phyloP scores from a whole-genome alignment of 2,329 filamentous ascomycete species.

The Ploettnerulaceae sp. region DNA sequence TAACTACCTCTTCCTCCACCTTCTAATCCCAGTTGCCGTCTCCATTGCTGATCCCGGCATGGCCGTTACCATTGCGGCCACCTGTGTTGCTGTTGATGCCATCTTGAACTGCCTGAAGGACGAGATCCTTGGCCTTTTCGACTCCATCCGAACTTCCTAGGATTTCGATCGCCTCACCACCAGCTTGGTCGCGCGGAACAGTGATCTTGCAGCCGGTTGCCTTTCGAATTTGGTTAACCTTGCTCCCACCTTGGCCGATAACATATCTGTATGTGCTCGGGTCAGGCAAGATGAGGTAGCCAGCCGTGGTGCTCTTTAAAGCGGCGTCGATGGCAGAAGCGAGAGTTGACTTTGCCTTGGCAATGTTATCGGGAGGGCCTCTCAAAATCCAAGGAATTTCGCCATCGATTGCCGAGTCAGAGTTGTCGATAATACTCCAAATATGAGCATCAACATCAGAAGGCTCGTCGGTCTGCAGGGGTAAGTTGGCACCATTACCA shows the following conservation, averaged over 20 bases:
- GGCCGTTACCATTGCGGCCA: slow-evolving; percentile 7
- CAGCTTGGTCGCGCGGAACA: slow-evolving; percentile 75
- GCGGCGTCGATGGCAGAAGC: slow-evolving; percentile 68
- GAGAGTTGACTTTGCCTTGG: slow-evolving; percentile 74
- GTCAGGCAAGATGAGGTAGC: slow-evolving; percentile 83
- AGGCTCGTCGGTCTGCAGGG: slow-evolving; percentile 88
- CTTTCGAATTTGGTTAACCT: slow-evolving; percentile 89
- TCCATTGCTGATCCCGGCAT: slow-evolving; percentile 3
- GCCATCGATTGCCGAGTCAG: slow-evolving; percentile 49
- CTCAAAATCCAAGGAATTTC: slow-evolving; percentile 87
- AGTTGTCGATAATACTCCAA: slow-evolving; percentile 72
- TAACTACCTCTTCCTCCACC: not conserved
- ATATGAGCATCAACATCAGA: slow-evolving; percentile 64
- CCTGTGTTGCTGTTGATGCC: slow-evolving; percentile 36
- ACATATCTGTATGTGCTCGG: slow-evolving; percentile 85
- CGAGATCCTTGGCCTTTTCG: slow-evolving; percentile 82
- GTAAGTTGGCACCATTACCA: slow-evolving; percentile 60
- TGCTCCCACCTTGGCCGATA: slow-evolving; percentile 81
- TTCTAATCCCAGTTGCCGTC: slow-evolving; percentile 19
- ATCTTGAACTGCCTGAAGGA: slow-evolving; percentile 74
- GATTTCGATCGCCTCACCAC: slow-evolving; percentile 84
- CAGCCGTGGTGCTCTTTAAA: slow-evolving; percentile 64
- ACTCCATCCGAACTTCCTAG: slow-evolving; percentile 73
- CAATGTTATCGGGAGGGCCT: slow-evolving; percentile 71
- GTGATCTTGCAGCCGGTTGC: slow-evolving; percentile 92